These are phyloP conservation scores for Quaeritorhiza haematococci DNA, from an alignment of 371 early-diverging fungal genomes.

Conservation along the genomic window DNA sequence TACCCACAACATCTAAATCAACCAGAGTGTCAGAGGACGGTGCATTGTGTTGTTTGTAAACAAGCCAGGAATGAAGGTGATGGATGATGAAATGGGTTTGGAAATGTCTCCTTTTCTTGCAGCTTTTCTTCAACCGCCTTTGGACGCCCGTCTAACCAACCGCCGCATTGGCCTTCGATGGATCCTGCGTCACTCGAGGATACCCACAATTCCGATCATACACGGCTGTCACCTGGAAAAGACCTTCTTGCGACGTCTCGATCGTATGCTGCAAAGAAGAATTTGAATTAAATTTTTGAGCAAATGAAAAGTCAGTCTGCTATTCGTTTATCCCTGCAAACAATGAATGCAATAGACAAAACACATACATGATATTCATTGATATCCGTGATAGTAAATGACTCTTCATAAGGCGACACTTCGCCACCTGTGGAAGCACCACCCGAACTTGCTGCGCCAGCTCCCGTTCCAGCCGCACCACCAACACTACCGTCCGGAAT, in stretches of 20 bases:
- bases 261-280: conserved; percentile 18
- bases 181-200: conserved; percentile 22
- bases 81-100: no score
- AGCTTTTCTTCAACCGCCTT: no score
- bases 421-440: neutral
- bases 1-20: no score
- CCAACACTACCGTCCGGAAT: neutral
- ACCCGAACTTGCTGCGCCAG: no score
- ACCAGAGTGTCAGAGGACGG: no score
- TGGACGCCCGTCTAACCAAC: no score
- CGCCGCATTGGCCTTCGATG: conserved; percentile 20
- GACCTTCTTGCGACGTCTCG: conserved; percentile 34
- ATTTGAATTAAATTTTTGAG: neutral
- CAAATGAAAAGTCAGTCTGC: neutral
- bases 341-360: neutral
- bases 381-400: conserved; percentile 27
- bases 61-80: no score
- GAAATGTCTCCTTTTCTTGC: no score
- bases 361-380: conserved; percentile 16
- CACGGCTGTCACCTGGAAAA: conserved; percentile 40
- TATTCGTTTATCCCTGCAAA: neutral
- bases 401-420: conserved; percentile 13
- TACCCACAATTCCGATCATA: conserved; percentile 36
- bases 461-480: neutral
- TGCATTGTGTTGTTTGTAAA: no score